Conservation (phyloP, 2,329 filamentous ascomycete species). For the Monosporascus sp. region DNA sequence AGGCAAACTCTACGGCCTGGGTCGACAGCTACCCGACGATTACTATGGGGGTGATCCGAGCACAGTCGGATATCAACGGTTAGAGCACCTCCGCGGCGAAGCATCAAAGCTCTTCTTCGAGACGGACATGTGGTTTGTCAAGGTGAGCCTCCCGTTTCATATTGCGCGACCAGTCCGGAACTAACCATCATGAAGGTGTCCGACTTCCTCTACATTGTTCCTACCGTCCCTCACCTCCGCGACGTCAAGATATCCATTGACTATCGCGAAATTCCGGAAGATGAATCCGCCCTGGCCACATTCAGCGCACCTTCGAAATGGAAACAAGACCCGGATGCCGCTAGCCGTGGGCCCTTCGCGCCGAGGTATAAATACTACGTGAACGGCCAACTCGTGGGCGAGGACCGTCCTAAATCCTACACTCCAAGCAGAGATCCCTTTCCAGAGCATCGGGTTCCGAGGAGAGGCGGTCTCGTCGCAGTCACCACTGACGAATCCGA, state of each 20-base stretch:
- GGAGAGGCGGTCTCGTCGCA: constrained; percentile 44
- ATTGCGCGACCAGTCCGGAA: not conserved
- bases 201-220: constrained; percentile 55
- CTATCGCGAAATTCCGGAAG: constrained; percentile 54
- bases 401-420: constrained; percentile 42
- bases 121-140: constrained; percentile 62
- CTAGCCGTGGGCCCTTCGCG: constrained; percentile 46
- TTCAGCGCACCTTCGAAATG: constrained; percentile 46
- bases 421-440: constrained; percentile 49
- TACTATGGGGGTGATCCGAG: constrained; percentile 45
- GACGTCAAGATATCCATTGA: constrained; percentile 50
- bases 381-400: constrained; percentile 48
- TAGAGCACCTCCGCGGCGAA: constrained; percentile 41
- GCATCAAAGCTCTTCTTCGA: constrained; percentile 49
- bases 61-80: constrained; percentile 35
- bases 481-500: constrained; percentile 53
- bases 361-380: constrained; percentile 54
- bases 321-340: constrained; percentile 52
- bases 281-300: constrained; percentile 37
- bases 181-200: constrained; percentile 41
- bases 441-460: constrained; percentile 48
- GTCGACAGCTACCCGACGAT: constrained; percentile 41
- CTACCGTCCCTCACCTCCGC: constrained; percentile 53
- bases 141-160: constrained; percentile 36
- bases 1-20: constrained; percentile 45